Evolutionary conservation across 2,329 filamentous ascomycete genomes (phyloP), one percentile per base, ranked within the genome.

Genomic region (Ophiocordyceps robertsii): DNA sequence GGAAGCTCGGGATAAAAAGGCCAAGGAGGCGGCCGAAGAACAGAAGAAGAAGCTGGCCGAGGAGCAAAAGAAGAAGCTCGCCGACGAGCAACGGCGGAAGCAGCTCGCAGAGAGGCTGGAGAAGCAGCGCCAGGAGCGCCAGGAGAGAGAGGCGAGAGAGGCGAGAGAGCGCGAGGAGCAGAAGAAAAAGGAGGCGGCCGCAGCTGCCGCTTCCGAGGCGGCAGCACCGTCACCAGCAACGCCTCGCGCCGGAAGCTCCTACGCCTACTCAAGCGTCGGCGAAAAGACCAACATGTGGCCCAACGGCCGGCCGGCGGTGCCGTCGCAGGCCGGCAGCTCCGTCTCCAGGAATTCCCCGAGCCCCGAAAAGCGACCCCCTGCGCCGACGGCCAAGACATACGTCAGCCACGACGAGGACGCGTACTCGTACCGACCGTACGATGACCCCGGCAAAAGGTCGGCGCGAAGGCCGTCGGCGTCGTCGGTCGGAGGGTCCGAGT

Each of bases 391-490:
- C 31, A 73, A 68, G 49, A 77, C 77, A 3, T 73, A 74, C 44
- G 63, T 72, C 48, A 75, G 70, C 48, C 75, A 75, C 17, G 75
- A 82, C 40, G 78, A 82, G 40, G 76, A 82, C 48, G 68, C 71
- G 3, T 79, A 83, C 58, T 88, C 84, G 2, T 89, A 77, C 61
- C 78, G 84, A 40, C 83, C 85, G 1, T 89, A 89, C 59, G 84
- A 90, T 56, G 73, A 77, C 50, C 73, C 80, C 2, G 78, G 73
- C 53, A 69, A 68, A 42, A 69, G 72, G 9, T 37, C 19, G 19
- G 57, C 60, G 16, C 73, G 77, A 48, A 76, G 73, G 47, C 75
- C 75, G 44, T 82, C 82, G n/a, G 69, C 75, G 16, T 80, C 82
- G 27, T 83, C 83, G 0, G 68, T 82, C 21, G 80, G 81, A 8